Base-by-base conservation (phyloP, 495 filamentous ascomycete genomes). In the Xylaria longipes region DNA sequence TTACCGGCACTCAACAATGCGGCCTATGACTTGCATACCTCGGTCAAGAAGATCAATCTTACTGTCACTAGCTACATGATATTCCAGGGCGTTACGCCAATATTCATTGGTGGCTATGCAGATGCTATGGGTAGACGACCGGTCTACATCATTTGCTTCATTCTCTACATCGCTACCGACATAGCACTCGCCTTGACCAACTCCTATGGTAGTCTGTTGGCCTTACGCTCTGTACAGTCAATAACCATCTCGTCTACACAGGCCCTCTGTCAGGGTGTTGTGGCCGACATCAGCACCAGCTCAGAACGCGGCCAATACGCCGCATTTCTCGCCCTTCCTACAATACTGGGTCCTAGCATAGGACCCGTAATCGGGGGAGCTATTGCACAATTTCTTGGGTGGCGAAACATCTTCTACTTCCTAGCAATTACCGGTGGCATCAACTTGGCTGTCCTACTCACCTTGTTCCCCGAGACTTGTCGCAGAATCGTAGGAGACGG, bases 401-500 rank as follows among this genome's bases (percentile, higher is more conserved):
- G 91, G 91, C 81, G 89, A 33, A 82, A 81, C 57, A 90, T 91
- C 39, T 94, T 93, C 76, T 92, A 88, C 88, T 91, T 93, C 64
- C 78, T 93, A 33, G 75, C 83, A 54, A 90, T 91, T 27, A 73
- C 84, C 14, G 82, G 81, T 0, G 84, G 80, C 0, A 73, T 82
- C 22, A 82, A 83, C 43, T 77, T 86, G 3, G 52, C 82, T 4
- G 27, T 83, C 0, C 79, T 89, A 65, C 14, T 86, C 37, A 79
- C 84, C 67, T 83, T 88, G 43, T 37, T 60, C 57, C 89, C 89
- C 1, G 90, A 92, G 76, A 93, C 90, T 0, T 86, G 84, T 58
- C 84, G 90, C 6, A 84, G 80, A 12, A 83, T 94, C 29, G 91
- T 93, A 3, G 90, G 89, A 9, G 85, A 93, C 74, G 91, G 91